Evolutionary conservation across 192 early-diverging fungal genomes (phyloP), one percentile per base, ranked within the genome.

Genomic region (Coemansia sp.): DNA sequence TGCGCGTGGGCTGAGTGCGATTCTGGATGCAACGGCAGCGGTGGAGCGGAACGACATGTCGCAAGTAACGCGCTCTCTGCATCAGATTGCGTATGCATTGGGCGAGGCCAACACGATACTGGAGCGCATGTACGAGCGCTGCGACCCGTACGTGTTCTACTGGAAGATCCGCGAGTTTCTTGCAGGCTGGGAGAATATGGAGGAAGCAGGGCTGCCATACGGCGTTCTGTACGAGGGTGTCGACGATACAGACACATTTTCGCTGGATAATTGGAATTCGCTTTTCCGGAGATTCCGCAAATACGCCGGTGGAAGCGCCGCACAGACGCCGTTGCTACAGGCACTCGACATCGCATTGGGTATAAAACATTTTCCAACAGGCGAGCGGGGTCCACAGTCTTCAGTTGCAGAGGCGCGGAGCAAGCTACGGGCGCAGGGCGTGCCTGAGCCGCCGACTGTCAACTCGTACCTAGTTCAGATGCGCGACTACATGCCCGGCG

Each of bases 191-290:
- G 89, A 93, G 60, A 90, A 91, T 76, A 91, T 93, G 86, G 86
- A 87, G n/a, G 88, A 90, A 62, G 89, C 88, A 37, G 88, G 90
- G 11, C 68, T 98, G 56, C 92, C 93, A 1, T 63, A 89, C 40
- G 96, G 96, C n/a, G 74, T 98, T 8, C 84, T 93, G 19, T 98
- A 94, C 73, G 91, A 94, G 71, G 95, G 95, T 2, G 93, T 98
- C 2, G 87, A 93, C 62, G 75, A 77, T 46, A 75, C 67, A 8
- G 69, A 71, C 58, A 59, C 75, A 47, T 73, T 84, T 71, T 75
- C 69, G 65, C 46, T 74, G 56, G 57, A 85, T 67, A 72, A 80
- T 66, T 64, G 77, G 77, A 72, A 84, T 49, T 71, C 82, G 47
- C 61, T 85, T n/a, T 60, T 85, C 19, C 74, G 71, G 10, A 67